Conservation (phyloP, 2,329 filamentous ascomycete genomes). For the Hymenoscyphus linearis region DNA sequence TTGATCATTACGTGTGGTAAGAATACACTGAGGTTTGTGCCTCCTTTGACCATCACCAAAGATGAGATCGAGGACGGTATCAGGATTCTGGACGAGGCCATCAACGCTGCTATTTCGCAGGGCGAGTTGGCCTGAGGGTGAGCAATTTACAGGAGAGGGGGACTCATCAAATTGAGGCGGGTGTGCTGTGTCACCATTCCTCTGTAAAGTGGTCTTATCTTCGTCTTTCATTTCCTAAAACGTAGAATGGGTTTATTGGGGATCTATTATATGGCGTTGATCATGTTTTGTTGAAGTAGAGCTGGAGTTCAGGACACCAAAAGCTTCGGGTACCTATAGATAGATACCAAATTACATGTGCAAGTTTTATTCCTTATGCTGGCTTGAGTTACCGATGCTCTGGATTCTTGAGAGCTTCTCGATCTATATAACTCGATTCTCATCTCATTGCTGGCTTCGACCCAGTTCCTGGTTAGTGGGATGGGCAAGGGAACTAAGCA, state of each 20-base stretch:
- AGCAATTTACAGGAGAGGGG: conserved; percentile 23
- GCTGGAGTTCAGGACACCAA: neutral
- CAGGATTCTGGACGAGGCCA: conserved; percentile 66
- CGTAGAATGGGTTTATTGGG: neutral
- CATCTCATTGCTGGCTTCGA: too few species aligned
- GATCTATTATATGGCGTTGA: neutral
- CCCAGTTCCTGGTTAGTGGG: too few species aligned
- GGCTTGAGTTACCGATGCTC: too few species aligned
- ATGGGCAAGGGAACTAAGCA: too few species aligned
- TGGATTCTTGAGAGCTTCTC: too few species aligned
- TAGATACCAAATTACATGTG: neutral
- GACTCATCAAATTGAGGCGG: conserved; percentile 23
- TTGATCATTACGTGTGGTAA: conserved; percentile 88
- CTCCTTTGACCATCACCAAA: conserved; percentile 74
- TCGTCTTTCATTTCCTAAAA: neutral
- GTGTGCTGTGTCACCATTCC: neutral
- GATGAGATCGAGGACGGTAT: conserved; percentile 76
- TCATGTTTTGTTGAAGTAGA: neutral
- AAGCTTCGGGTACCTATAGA: neutral
- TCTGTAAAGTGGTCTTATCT: neutral
- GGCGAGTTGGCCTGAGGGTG: conserved; percentile 15
- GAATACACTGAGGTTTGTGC: conserved; percentile 89
- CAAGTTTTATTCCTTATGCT: neutral
- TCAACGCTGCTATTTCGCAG: conserved; percentile 30
- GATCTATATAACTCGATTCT: too few species aligned